phyloP scores from a whole-genome alignment of 2,329 filamentous ascomycete species.

The Sporothrix luriei region DNA sequence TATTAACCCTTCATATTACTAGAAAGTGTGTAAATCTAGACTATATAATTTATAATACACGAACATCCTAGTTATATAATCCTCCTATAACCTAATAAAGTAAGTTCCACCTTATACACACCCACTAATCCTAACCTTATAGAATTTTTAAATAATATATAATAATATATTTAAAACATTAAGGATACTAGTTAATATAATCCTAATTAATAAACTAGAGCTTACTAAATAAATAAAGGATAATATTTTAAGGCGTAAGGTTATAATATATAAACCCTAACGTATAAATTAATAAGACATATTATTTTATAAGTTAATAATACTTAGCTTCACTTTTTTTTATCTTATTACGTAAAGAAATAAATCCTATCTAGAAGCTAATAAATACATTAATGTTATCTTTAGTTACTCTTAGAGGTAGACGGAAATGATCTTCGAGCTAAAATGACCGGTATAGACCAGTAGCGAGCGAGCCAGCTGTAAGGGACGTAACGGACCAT shows the following conservation, averaged over 20 bases:
- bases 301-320: slow-evolving; percentile 27
- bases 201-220: slow-evolving; percentile 31
- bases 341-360: slow-evolving; percentile 26
- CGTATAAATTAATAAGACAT: slow-evolving; percentile 27
- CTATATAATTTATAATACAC: slow-evolving; percentile 30
- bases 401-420: slow-evolving; percentile 27
- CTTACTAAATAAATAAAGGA: slow-evolving; percentile 31
- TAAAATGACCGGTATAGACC: slow-evolving; percentile 31
- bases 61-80: slow-evolving; percentile 30
- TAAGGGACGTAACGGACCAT: slow-evolving; percentile 25
- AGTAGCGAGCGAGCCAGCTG: slow-evolving; percentile 31
- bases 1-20: too few species aligned
- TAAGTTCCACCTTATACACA: slow-evolving; percentile 29
- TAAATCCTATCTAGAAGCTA: slow-evolving; percentile 27
- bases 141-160: slow-evolving; percentile 29
- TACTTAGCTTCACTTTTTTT: slow-evolving; percentile 27
- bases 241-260: slow-evolving; percentile 31
- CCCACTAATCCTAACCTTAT: slow-evolving; percentile 30
- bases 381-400: slow-evolving; percentile 28
- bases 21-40: slow-evolving; percentile 29
- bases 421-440: slow-evolving; percentile 30
- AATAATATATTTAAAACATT: slow-evolving; percentile 29
- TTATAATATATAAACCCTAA: slow-evolving; percentile 30
- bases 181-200: slow-evolving; percentile 31
- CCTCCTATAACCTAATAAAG: slow-evolving; percentile 29